Evolutionary conservation across 2,329 filamentous ascomycete genomes (phyloP).

Genomic region (Diaporthe ilicicola): DNA sequence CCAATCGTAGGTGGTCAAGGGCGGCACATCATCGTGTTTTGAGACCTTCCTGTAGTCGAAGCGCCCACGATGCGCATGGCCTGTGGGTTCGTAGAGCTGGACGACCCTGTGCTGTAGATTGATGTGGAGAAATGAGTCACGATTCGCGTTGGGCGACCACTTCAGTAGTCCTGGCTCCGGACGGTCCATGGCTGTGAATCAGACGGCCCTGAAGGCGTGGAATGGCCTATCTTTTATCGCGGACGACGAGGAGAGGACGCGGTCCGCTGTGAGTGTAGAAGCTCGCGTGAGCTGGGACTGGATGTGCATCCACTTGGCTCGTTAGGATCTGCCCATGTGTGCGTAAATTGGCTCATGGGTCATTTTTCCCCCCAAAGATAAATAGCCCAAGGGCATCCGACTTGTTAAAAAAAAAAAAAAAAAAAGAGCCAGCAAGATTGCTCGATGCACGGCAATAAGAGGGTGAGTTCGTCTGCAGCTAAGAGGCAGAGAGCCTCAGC

Average conservation of each 20-base stretch:
- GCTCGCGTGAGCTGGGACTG: constrained; percentile 7
- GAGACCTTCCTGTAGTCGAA: constrained; percentile 67
- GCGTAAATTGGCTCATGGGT: background rate
- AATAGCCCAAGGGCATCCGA: background rate
- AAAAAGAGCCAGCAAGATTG: background rate
- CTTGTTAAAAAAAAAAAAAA: background rate
- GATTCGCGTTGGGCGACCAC: constrained; percentile 68
- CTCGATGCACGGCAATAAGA: background rate
- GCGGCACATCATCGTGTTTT: constrained; percentile 70
- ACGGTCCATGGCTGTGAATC: constrained; percentile 57
- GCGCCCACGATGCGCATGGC: constrained; percentile 61
- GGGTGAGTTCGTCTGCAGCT: background rate
- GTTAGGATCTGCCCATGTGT: background rate
- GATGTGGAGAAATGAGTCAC: constrained; percentile 71
- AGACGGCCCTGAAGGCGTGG: background rate
- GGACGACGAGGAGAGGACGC: background rate
- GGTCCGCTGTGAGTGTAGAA: background rate
- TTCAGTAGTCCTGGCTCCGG: constrained; percentile 71
- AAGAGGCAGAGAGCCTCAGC: background rate
- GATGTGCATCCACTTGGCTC: background rate
- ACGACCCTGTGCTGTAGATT: constrained; percentile 71
- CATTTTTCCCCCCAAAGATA: background rate
- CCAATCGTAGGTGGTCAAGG: constrained; percentile 73
- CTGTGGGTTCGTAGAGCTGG: constrained; percentile 70
- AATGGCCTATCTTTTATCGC: background rate